Evolutionary conservation across 2,329 filamentous ascomycete species (phyloP).

Genomic region (Fusarium begoniae): DNA sequence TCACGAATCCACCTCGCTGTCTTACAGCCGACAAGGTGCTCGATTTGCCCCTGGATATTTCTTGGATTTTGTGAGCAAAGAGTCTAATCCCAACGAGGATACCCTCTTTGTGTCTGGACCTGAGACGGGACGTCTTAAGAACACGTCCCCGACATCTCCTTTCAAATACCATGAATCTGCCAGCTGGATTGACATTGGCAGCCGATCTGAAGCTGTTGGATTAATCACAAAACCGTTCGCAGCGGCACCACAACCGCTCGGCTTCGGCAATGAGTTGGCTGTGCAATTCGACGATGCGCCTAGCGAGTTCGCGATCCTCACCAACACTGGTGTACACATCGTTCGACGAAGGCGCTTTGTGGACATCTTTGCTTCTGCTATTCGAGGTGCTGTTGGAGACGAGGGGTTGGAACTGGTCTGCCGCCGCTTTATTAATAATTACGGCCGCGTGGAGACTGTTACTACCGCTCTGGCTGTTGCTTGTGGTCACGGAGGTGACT

Average conservation of each 20-base stretch:
- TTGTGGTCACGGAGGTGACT: constrained; percentile 89
- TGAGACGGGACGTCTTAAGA: constrained; percentile 85
- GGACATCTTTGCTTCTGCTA: constrained; percentile 87
- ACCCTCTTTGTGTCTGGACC: constrained; percentile 85
- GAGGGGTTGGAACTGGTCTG: constrained; percentile 85
- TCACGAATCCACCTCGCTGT: constrained; percentile 59
- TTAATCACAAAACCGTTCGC: constrained; percentile 77
- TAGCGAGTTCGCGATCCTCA: constrained; percentile 89
- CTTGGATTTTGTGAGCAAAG: constrained; percentile 79
- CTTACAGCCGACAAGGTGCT: constrained; percentile 60
- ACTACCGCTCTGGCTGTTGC: constrained; percentile 93
- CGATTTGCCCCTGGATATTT: constrained; percentile 90
- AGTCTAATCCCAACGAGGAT: constrained; percentile 69
- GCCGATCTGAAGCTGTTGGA: constrained; percentile 81
- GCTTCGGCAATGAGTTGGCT: constrained; percentile 94
- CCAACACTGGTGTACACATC: constrained; percentile 88
- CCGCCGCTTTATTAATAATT: constrained; percentile 83
- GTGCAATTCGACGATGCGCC: constrained; percentile 90
- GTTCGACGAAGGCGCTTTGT: constrained; percentile 85
- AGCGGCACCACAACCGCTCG: constrained; percentile 72
- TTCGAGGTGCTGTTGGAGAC: constrained; percentile 76
- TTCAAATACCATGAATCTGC: constrained; percentile 79
- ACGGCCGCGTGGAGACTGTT: constrained; percentile 88
- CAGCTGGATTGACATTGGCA: constrained; percentile 79
- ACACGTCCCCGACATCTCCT: constrained; percentile 60